Base-by-base conservation (phyloP, 495 filamentous ascomycete species). In the Darksidea phi region DNA sequence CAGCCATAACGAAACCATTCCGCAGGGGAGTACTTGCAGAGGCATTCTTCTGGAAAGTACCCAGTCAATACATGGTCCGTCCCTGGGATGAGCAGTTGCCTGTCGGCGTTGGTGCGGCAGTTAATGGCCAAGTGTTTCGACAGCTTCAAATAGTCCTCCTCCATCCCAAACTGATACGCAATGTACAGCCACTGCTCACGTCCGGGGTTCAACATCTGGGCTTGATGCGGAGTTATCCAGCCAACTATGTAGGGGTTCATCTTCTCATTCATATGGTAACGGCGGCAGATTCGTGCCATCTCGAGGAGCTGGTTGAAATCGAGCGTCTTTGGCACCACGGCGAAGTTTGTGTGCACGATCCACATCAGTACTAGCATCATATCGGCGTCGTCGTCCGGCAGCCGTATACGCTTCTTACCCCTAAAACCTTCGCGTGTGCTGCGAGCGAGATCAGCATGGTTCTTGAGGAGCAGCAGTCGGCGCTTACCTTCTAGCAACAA, bases 151-250 rank as follows among this genome's bases (percentile, higher is more conserved):
- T 59, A 64, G 20, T 54, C 50, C 34, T 47, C 48, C 61, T 64
- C 54, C 12, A 11, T 48, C 7, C 61, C 61, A 50, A 64, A 64
- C 36, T 59, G 54, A 25, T 54, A 54, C 17, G 61, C 61, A 11
- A 64, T 32, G 18, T 53, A 59, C 36, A 64, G 13, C 54, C 48
- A 59, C 21, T 54, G 15, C 38, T 64, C 61, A 13, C 20, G 36
- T 5, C 61, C 61, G 1, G 17, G 2, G 5, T 26, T n/a, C 41
- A 59, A n/a, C 8, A 59, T 17, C 12, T 28, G 24, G 11, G 21
- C 6, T 11, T 28, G 13, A 32, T 43, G 41, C 3, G 18, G 54
- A 3, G 12, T 7, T 6, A 38, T 18, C 61, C 61, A 64, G 1
- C n/a, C 28, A n/a, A 1, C 17, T 4, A 54, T 7, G 23, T 48